Evolutionary conservation across 768 basidiomycete genomes (phyloP).

Genomic region (Chlorophyllum brunneum): DNA sequence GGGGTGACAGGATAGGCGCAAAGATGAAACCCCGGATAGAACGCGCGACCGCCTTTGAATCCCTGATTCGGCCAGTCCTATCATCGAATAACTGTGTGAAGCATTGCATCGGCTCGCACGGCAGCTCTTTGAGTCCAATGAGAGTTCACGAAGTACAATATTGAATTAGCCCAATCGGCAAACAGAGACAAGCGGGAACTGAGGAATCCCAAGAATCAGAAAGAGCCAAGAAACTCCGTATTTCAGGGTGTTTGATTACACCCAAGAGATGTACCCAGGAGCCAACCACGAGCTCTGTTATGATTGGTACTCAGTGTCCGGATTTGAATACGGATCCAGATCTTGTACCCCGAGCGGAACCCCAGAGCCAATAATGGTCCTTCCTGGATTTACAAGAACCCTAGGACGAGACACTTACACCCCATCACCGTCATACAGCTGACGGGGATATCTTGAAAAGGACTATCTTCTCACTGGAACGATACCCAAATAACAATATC

Average conservation of each 20-base stretch:
- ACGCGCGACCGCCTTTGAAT: no score
- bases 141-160: no score
- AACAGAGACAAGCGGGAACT: neutral
- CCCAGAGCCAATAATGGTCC: neutral
- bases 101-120: no score
- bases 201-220: neutral
- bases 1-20: no score
- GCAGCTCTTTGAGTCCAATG: no score
- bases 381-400: neutral
- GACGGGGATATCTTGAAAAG: no score
- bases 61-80: no score
- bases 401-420: neutral
- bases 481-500: no score
- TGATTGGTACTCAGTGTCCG: conserved; percentile 4
- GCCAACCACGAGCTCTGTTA: neutral
- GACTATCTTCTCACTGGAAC: no score
- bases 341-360: neutral
- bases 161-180: neutral
- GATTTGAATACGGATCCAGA: neutral
- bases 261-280: neutral
- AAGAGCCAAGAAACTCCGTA: neutral
- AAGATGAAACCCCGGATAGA: no score
- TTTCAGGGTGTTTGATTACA: neutral
- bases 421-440: neutral
- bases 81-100: no score